Evolutionary conservation across 345 rosid species (phyloP), one percentile per base, ranked within the genome.

Genomic region (Hevea brasiliensis): DNA sequence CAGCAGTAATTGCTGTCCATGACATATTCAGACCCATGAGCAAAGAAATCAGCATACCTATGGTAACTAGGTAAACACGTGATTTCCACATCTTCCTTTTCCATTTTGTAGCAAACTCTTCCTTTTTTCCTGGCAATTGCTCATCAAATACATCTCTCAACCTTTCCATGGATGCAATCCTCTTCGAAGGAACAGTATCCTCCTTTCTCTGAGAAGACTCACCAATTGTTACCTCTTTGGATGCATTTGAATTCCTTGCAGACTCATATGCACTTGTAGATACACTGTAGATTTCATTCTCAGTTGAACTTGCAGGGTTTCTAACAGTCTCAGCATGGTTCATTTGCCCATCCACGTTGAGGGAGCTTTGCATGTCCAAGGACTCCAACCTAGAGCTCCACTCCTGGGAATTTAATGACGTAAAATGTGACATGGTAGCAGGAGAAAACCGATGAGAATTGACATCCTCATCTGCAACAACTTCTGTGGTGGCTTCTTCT

Each of bases 1-100:
- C 93, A 21, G 98, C 92, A 5, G 96, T 85, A 5, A 94, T 81
- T 35, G 97, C 93, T 15, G 90, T 89, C 98, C 98, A 94, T 0
- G 97, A 92, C 98, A 94, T 90, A 77, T 92, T 85, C 54, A 89
- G 83, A 64, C 97, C 98, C 79, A 83, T 56, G 48, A 92, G 81
- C 76, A 94, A 56, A 70, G 94, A 84, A 68, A 87, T 64, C 61
- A 94, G 24, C 97, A 92, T 88, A 9, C 96, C 96, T 5, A 89
- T 0, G 0, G 94, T 89, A 35, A 88, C 82, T 15, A 87, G 66
- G 71, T 90, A 90, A 61, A 92, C 93, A 79, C 90, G 71, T 3
- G 83, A 65, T 69, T 90, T 92, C 97, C 91, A 86, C 12, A 86
- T 23, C 27, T 61, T 65, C 67, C 82, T 79, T 81, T 84, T 90